Base-by-base conservation (phyloP, 225 moss, liverwort and hornwort species). In the Thuidium tamariscinum region DNA sequence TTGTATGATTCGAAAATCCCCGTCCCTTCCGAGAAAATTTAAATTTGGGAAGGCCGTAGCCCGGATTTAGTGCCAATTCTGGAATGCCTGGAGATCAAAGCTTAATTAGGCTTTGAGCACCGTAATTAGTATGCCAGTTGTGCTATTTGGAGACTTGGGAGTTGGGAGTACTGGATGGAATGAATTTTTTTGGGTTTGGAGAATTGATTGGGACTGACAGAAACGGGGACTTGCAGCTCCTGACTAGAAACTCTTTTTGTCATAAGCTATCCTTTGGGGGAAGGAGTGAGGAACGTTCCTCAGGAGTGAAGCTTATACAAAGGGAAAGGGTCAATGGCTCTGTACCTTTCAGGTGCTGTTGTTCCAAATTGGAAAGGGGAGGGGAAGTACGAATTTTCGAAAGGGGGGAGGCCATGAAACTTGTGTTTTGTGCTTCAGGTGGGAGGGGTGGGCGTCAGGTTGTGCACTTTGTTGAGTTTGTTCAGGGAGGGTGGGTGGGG, bases 311-410 rank as follows among this genome's bases (percentile, higher is more conserved):
- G 49, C 73, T 73, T 73, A 27, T 30, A 3, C 6, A 16, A 21
- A 13, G 18, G 36, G 32, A 70, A 82, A 70, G 77, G 11, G 79
- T 72, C 77, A 63, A 72, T 78, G 86, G 22, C 5, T 82, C 69
- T 25, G 79, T 60, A 80, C 64, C 27, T 70, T 71, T 83, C 86
- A 86, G 85, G 85, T 88, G 89, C 76, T 76, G 72, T 8, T 71
- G 88, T 51, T 80, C 49, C 39, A 11, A 68, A 21, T 12, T 60
- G 81, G 44, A 83, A 71, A 80, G 60, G 30, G 14, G 9, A 16
- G 15, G 2, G 8, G 17, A 5, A 34, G 79, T 46, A 79, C 62
- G 79, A 79, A 48, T 64, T 37, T 65, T 10, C 16, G 84, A 79
- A 62, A 21, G 29, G 68, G 57, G 73, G 25, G 25, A 32, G 59